These are phyloP conservation scores for Chalciporus piperatoides DNA, from an alignment of 1,284 basidiomycete species.

Conservation along the genomic window DNA sequence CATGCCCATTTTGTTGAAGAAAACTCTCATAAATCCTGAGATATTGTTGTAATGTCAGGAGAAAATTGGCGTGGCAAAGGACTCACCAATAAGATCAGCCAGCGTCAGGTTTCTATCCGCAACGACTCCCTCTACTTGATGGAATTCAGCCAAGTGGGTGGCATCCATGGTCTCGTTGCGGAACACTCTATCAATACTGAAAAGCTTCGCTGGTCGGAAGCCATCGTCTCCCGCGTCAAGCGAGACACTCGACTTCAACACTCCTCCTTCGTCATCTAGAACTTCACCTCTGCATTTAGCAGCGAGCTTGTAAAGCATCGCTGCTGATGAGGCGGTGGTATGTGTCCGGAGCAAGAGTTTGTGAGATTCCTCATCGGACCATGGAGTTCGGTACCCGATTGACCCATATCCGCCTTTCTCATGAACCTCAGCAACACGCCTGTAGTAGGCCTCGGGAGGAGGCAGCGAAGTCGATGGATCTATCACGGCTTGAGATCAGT, in stretches of 20 bases:
- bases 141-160: conserved; percentile 99
- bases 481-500: conserved; percentile 31
- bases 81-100: conserved; percentile 91
- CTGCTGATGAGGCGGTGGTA: conserved; percentile 93
- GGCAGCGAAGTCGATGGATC: conserved; percentile 80
- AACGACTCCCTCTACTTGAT: conserved; percentile 99
- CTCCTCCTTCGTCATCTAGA: conserved; percentile 38
- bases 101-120: conserved; percentile 92
- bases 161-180: conserved; percentile 99
- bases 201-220: conserved; percentile 95
- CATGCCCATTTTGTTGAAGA: conserved; percentile 98
- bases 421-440: conserved; percentile 85
- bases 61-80: no score
- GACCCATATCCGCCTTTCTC: conserved; percentile 92
- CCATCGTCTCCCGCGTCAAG: conserved; percentile 49
- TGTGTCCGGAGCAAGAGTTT: conserved; percentile 95
- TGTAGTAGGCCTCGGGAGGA: conserved; percentile 86
- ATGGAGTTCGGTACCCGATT: conserved; percentile 97
- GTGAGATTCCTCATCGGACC: conserved; percentile 87
- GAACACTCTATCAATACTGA: conserved; percentile 99
- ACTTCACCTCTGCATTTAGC: conserved; percentile 65
- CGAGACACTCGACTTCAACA: conserved; percentile 33
- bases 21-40: conserved; percentile 94
- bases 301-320: conserved; percentile 94
- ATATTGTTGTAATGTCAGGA: no score